Evolutionary conservation across 495 filamentous ascomycete species (phyloP).

Genomic region (Penicillium soppii): DNA sequence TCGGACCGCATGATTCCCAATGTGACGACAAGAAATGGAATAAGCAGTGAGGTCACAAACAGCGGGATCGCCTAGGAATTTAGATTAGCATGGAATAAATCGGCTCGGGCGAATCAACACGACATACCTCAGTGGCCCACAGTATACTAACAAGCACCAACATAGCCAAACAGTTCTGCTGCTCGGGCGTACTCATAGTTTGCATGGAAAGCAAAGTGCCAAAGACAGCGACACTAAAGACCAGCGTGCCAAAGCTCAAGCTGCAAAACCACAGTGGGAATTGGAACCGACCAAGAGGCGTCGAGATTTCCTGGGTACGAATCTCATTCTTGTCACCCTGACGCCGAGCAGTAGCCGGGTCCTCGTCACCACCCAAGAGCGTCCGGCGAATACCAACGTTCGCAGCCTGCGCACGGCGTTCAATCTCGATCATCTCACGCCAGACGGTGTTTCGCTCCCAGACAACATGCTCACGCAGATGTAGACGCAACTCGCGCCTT

Average conservation of each 20-base stretch:
- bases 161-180: slow-evolving; percentile 95
- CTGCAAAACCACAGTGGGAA: slow-evolving; percentile 83
- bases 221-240: slow-evolving; percentile 71
- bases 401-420: slow-evolving; percentile 92
- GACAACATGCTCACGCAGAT: slow-evolving; percentile 94
- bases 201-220: slow-evolving; percentile 66
- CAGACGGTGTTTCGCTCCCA: slow-evolving; percentile 99
- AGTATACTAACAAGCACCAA: slow-evolving; percentile 89
- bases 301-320: slow-evolving; percentile 65
- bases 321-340: slow-evolving; percentile 80
- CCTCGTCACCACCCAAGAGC: slow-evolving; percentile 72
- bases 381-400: slow-evolving; percentile 80
- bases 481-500: slow-evolving; percentile 80
- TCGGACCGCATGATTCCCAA: slow-evolving; percentile 81
- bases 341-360: slow-evolving; percentile 65
- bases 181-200: slow-evolving; percentile 79
- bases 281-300: slow-evolving; percentile 75
- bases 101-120: background rate
- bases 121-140: slow-evolving; percentile 89
- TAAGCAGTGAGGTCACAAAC: slow-evolving; percentile 91
- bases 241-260: slow-evolving; percentile 73
- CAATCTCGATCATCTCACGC: slow-evolving; percentile 98
- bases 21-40: slow-evolving; percentile 90
- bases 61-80: slow-evolving; percentile 77
- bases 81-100: slow-evolving; percentile 6